These are phyloP conservation scores for Eimeria sp. DNA, from an alignment of 169 alveolate genomes.

Conservation along the genomic window DNA sequence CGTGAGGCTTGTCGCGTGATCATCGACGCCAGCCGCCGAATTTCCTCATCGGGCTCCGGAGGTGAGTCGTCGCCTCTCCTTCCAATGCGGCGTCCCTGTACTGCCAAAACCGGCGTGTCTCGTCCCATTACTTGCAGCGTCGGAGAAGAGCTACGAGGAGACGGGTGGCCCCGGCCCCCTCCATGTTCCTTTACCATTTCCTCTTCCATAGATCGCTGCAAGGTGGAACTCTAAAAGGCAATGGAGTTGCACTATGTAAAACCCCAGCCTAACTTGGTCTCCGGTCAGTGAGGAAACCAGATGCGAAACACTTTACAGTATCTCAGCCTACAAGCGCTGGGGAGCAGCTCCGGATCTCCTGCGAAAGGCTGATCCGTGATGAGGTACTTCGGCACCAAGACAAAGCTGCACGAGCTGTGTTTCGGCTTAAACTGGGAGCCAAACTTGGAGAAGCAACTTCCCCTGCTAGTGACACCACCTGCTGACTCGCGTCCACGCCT, in stretches of 20 bases:
- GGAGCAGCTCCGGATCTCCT: not conserved
- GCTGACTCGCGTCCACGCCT: not conserved
- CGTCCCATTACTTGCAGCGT: not conserved
- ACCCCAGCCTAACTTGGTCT: not conserved
- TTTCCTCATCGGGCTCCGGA: conserved; percentile 72
- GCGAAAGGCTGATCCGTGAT: not conserved
- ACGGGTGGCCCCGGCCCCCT: conserved; percentile 35
- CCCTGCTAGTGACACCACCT: not conserved
- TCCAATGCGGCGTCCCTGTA: conserved; percentile 62
- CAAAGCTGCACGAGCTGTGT: not conserved
- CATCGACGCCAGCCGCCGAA: conserved; percentile 68
- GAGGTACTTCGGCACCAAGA: not conserved
- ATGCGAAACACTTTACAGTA: not conserved
- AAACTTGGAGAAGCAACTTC: not conserved
- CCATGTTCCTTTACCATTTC: conserved; percentile 71
- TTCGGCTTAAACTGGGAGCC: not conserved
- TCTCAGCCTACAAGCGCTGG: not conserved
- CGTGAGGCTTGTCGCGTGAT: conserved; percentile 81
- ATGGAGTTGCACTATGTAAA: not conserved
- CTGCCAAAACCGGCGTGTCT: conserved; percentile 38
- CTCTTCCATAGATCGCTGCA: not conserved
- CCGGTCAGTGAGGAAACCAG: not conserved
- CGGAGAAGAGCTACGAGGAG: conserved; percentile 23
- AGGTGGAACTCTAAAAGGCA: not conserved
- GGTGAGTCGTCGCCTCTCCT: conserved; percentile 60